phyloP scores from a whole-genome alignment of 2,329 filamentous ascomycete species.

The Trichoderma sp. region DNA sequence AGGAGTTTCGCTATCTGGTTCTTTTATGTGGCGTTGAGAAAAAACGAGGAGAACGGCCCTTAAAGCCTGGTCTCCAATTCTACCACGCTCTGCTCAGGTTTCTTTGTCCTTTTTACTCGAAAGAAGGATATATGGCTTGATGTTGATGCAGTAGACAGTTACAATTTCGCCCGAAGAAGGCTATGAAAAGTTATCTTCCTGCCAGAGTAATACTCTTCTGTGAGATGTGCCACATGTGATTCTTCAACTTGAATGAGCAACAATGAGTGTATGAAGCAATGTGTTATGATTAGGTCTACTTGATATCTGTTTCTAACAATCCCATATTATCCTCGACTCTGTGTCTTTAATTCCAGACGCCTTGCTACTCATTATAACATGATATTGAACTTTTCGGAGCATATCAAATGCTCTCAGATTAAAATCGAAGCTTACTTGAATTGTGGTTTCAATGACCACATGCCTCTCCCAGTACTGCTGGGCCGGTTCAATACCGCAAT shows the following conservation, averaged over 20 bases:
- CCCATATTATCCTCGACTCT: background rate
- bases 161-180: constrained; percentile 48
- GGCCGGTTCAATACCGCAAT: constrained; percentile 71
- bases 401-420: background rate
- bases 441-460: constrained; percentile 53
- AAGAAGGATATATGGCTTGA: constrained; percentile 22
- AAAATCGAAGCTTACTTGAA: constrained; percentile 27
- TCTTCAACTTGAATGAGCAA: background rate
- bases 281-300: background rate
- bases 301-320: background rate
- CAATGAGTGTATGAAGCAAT: background rate
- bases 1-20: constrained; percentile 49
- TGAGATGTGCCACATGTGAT: constrained; percentile 20
- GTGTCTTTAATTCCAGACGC: background rate
- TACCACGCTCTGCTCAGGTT: constrained; percentile 48
- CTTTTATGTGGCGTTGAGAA: constrained; percentile 66
- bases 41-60: constrained; percentile 69
- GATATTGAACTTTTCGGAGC: constrained; percentile 9
- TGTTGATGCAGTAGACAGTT: constrained; percentile 43
- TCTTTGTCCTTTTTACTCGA: constrained; percentile 9
- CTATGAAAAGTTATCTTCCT: constrained; percentile 41
- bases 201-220: constrained; percentile 27
- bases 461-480: constrained; percentile 53
- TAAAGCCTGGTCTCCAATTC: constrained; percentile 63
- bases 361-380: background rate